Conservation (phyloP, 2,329 filamentous ascomycete species). For the Exophiala calicioides region DNA sequence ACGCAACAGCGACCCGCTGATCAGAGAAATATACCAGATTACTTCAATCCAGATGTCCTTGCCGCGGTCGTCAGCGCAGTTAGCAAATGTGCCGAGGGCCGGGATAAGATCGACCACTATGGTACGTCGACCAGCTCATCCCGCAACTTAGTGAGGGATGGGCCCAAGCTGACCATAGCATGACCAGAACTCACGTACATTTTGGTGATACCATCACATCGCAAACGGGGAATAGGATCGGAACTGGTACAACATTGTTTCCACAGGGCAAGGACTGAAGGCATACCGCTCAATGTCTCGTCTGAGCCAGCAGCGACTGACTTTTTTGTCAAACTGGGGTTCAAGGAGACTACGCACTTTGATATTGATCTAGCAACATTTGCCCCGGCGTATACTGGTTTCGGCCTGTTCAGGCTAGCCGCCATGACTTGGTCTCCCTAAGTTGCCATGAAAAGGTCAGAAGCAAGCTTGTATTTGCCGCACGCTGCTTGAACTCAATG, state of each 20-base stretch:
- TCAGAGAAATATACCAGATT: not conserved
- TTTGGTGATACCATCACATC: not conserved
- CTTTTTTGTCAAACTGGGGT: not conserved
- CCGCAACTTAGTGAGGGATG: too few species aligned
- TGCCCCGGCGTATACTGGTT: slow-evolving; percentile 3
- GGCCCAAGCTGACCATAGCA: too few species aligned
- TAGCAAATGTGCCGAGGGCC: not conserved
- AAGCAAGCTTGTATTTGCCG: too few species aligned
- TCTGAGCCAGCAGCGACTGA: slow-evolving; percentile 1
- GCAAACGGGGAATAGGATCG: slow-evolving; percentile 1
- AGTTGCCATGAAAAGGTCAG: too few species aligned
- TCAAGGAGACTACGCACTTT: not conserved
- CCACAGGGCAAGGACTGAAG: not conserved
- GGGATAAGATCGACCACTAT: not conserved
- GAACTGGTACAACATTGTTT: not conserved
- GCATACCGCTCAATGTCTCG: slow-evolving; percentile 1
- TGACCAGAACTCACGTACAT: slow-evolving; percentile 1
- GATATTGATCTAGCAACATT: slow-evolving; percentile 5
- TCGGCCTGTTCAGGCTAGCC: slow-evolving; percentile 1
- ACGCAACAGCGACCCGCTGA: not conserved
- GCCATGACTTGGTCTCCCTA: slow-evolving; percentile 5
- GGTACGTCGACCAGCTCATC: not conserved
- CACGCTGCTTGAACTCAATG: too few species aligned
- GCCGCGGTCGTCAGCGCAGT: not conserved
- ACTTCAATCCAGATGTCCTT: slow-evolving; percentile 1